Percentiles rank a stretch among this genome's conserved stretches.
These are phyloP conservation scores for Rhynchospora breviuscula DNA, from an alignment of 176 grass and related monocot species.

Conservation along the genomic window DNA sequence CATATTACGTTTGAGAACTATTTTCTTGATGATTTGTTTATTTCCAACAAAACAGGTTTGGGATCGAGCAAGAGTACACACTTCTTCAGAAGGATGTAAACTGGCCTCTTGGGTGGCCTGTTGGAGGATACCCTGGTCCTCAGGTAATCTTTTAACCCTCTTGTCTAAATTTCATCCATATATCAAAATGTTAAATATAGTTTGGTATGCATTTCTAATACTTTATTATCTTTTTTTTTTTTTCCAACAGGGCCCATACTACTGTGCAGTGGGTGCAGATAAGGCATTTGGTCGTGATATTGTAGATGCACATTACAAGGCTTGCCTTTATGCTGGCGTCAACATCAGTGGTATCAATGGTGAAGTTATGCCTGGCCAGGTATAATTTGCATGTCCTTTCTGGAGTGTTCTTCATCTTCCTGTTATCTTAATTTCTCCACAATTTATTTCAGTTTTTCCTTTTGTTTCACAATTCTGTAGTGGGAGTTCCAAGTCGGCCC, in stretches of 20 bases:
- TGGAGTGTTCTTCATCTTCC: background rate
- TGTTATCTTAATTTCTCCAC: background rate
- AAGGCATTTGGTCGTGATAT: constrained; percentile 70
- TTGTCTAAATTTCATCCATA: background rate
- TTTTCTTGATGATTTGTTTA: too few relatives aligned
- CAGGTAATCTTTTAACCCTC: constrained; percentile 40
- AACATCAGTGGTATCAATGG: constrained; percentile 68
- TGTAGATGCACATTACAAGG: constrained; percentile 70
- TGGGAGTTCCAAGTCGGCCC: constrained; percentile 91
- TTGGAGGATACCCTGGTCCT: constrained; percentile 85
- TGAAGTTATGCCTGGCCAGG: constrained; percentile 87
- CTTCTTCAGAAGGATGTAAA: constrained; percentile 87
- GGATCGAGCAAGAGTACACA: constrained; percentile 96
- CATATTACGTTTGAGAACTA: background rate
- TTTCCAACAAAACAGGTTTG: too few relatives aligned
- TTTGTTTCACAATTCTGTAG: constrained; percentile 23
- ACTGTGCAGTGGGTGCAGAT: constrained; percentile 55
- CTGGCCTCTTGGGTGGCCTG: constrained; percentile 89
- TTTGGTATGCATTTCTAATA: background rate
- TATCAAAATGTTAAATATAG: background rate
- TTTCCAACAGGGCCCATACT: constrained; percentile 64
- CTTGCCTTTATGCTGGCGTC: constrained; percentile 76
- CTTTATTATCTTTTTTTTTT: background rate
- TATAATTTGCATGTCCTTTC: background rate
- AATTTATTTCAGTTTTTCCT: background rate